phyloP scores from a whole-genome alignment of 164 flowering plant species.

The Chimonanthus salicifolius region DNA sequence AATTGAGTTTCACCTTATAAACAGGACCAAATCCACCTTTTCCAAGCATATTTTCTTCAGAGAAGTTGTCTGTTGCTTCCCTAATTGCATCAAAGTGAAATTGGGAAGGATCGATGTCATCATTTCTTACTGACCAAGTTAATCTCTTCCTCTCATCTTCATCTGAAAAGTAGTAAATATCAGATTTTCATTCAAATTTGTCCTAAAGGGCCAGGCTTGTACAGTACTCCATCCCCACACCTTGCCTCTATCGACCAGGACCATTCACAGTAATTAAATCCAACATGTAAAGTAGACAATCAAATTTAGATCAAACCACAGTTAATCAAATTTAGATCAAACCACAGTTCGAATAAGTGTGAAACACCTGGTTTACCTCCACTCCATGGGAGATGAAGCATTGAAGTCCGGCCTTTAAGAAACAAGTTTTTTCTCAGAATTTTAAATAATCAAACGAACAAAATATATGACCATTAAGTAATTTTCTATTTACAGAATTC shows the following conservation, averaged over 20 bases:
- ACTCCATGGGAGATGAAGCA: too few species aligned
- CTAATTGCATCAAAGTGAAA: background rate
- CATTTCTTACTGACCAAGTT: background rate
- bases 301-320: too few species aligned
- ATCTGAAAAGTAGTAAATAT: background rate
- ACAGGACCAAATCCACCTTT: constrained; percentile 7
- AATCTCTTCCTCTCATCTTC: background rate
- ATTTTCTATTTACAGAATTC: too few species aligned
- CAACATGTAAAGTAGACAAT: background rate
- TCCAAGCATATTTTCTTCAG: constrained; percentile 1
- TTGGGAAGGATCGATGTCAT: background rate
- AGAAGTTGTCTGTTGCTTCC: background rate
- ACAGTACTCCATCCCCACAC: too few species aligned
- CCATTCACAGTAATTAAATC: background rate
- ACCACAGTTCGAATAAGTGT: background rate
- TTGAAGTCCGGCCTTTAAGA: too few species aligned
- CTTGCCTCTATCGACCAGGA: too few species aligned
- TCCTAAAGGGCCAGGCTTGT: too few species aligned
- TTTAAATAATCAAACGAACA: too few species aligned
- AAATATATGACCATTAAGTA: too few species aligned
- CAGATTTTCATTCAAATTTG: too few species aligned
- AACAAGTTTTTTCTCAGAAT: too few species aligned
- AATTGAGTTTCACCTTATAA: background rate
- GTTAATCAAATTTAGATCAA: background rate
- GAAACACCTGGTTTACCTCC: too few species aligned